A percentile compares a stretch with the other conserved stretches of the same genome.
These are phyloP conservation scores for Thermochaetoides dissita DNA, from an alignment of 2,329 filamentous ascomycete genomes.

Conservation along the genomic window DNA sequence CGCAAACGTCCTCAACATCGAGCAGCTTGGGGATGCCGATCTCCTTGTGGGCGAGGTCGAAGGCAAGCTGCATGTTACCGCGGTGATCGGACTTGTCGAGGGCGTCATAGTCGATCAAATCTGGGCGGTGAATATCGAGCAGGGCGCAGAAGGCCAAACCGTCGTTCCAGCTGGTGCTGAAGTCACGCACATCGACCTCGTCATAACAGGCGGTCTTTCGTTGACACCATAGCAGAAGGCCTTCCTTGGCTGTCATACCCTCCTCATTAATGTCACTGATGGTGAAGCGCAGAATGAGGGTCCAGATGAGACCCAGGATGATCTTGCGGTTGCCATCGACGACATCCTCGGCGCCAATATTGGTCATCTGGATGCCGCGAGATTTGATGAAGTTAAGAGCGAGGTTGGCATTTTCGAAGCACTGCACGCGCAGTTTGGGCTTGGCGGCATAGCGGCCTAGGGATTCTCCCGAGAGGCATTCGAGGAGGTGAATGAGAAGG, in stretches of 20 bases:
- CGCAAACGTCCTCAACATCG: conserved; percentile 95
- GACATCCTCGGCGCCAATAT: conserved; percentile 95
- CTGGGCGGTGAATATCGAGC: conserved; percentile 89
- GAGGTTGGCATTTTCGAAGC: conserved; percentile 95
- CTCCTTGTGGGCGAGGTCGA: conserved; percentile 89
- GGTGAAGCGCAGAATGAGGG: conserved; percentile 90
- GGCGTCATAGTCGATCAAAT: conserved; percentile 91
- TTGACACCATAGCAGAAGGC: conserved; percentile 90
- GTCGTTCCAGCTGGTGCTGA: conserved; percentile 93
- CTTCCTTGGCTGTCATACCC: conserved; percentile 94
- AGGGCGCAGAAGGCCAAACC: conserved; percentile 92
- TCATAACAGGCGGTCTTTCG: conserved; percentile 97
- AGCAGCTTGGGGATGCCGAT: conserved; percentile 93
- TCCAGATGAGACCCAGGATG: conserved; percentile 95
- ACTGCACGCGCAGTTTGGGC: conserved; percentile 89
- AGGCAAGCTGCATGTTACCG: conserved; percentile 95
- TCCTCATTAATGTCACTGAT: conserved; percentile 98
- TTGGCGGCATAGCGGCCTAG: conserved; percentile 93
- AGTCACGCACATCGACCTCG: conserved; percentile 88
- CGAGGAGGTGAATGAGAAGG: conserved; percentile 88
- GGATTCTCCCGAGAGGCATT: conserved; percentile 87
- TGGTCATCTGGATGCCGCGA: conserved; percentile 89
- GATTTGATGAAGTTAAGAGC: conserved; percentile 77
- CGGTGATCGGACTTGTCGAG: conserved; percentile 88
- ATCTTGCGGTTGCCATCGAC: conserved; percentile 98